These are phyloP conservation scores for Ajuga chamaepitys DNA, from an alignment of 257 asterid species.

Conservation along the genomic window DNA sequence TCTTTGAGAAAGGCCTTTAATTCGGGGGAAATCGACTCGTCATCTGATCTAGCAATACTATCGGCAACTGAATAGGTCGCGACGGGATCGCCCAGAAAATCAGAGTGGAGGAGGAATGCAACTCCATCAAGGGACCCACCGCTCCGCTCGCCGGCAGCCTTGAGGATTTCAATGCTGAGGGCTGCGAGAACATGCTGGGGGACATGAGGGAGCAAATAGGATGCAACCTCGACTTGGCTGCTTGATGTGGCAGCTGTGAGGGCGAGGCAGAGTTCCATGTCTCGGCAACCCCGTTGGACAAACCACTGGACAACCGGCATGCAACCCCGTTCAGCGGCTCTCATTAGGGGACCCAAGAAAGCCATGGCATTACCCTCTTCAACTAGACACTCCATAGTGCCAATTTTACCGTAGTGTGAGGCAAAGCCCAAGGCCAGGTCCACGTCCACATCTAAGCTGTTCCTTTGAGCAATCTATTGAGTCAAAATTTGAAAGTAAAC, in stretches of 20 bases:
- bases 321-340: slow-evolving; percentile 97
- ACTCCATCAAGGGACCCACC: slow-evolving; percentile 94
- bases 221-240: slow-evolving; percentile 74
- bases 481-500: slow-evolving; percentile 1
- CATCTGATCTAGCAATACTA: slow-evolving; percentile 71
- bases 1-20: slow-evolving; percentile 59
- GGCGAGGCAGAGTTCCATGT: slow-evolving; percentile 97
- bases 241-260: slow-evolving; percentile 96
- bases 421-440: slow-evolving; percentile 96
- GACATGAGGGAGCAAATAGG: slow-evolving; percentile 91
- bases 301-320: slow-evolving; percentile 92
- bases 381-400: slow-evolving; percentile 92
- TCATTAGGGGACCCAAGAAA: slow-evolving; percentile 92
- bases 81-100: slow-evolving; percentile 72
- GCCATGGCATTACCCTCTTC: slow-evolving; percentile 96
- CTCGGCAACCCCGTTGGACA: slow-evolving; percentile 82
- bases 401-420: slow-evolving; percentile 85
- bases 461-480: slow-evolving; percentile 90
- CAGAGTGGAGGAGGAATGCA: slow-evolving; percentile 75
- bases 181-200: slow-evolving; percentile 93
- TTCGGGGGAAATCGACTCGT: slow-evolving; percentile 73
- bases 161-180: slow-evolving; percentile 83
- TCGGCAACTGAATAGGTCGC: slow-evolving; percentile 92
- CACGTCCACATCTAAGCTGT: slow-evolving; percentile 97
- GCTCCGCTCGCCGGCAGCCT: slow-evolving; percentile 94